Evolutionary conservation across 345 rosid genomes (phyloP).

Genomic region (Camelina hispida): DNA sequence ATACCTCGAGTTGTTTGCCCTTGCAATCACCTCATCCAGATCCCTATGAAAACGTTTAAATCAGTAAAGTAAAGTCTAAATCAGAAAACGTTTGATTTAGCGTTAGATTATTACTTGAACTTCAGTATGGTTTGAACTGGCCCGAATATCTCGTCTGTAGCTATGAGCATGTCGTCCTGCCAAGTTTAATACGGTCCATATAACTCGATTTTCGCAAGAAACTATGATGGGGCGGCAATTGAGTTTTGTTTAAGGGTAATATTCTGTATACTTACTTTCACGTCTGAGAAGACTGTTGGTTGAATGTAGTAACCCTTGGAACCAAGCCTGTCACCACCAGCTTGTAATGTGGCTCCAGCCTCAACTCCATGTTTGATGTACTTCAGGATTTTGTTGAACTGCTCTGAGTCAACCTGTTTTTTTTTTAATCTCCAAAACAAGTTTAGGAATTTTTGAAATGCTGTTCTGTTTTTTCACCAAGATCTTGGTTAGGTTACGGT

Average conservation of each 20-base stretch:
- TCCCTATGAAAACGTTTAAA: conserved; percentile 55
- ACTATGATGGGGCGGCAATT: background rate
- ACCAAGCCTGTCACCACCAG: conserved; percentile 84
- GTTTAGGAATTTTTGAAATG: conserved; percentile 21
- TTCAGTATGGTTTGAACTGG: conserved; percentile 91
- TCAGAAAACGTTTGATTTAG: conserved; percentile 22
- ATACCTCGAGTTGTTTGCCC: conserved; percentile 63
- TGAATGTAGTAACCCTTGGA: conserved; percentile 76
- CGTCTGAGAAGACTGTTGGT: conserved; percentile 98
- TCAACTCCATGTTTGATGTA: conserved; percentile 77
- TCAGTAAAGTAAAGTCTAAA: background rate
- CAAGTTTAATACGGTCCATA: background rate
- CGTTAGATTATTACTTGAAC: conserved; percentile 60
- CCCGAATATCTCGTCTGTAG: conserved; percentile 90
- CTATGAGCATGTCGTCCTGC: conserved; percentile 94
- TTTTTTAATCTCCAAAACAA: background rate
- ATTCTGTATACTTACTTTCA: conserved; percentile 54
- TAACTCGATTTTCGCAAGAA: background rate
- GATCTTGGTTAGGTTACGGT: conserved; percentile 11
- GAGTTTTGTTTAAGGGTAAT: background rate
- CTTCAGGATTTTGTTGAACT: conserved; percentile 70
- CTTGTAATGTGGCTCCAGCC: conserved; percentile 84
- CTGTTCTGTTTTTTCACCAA: conserved; percentile 15
- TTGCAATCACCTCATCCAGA: conserved; percentile 65
- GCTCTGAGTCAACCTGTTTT: conserved; percentile 71